Base-by-base conservation (phyloP, 371 early-diverging fungal genomes). In the Saksenaea oblongispora region DNA sequence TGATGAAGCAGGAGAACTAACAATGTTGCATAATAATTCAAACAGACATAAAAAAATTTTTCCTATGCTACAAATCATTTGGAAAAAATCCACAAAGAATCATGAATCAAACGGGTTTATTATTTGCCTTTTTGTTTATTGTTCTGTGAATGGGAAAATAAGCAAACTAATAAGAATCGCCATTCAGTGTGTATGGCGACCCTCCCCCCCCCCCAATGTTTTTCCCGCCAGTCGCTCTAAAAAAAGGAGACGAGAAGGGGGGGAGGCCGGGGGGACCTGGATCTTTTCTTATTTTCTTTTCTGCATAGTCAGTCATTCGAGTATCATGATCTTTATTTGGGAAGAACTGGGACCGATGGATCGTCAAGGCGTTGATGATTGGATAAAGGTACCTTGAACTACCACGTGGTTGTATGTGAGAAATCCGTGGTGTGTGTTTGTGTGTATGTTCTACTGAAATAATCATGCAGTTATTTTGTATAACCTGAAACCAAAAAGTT, bases 391-490 rank as follows among this genome's bases (percentile, higher is more conserved):
- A 39, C 39, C 10, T 39, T 39, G 31, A 31, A 31, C 31, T 31
- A 31, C 31, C 31, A 39, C 39, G 39, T 39, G 39, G 39, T 14
- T 39, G 5, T 11, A 14, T 39, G 39, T 39, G 39, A 39, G 39
- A 39, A 39, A 39, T 1, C 3, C n/a, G 39, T 31, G 31, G 31
- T 31, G 31, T 31, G 31, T 31, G 31, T 31, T 2, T 31, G 31
- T 31, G 31, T 31, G 31, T 31, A 7, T 22, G 51, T 47, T 5
- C 9, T 47, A 47, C 51, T 47, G 2, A 47, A 47, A 47, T 47
- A 47, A 47, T 47, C 51, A 47, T 47, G 51, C 51, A 47, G 51
- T 47, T 22, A 22, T 47, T 22, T 47, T 47, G 51, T 47, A 47
- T 47, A 47, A 47, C 51, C 5, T 47, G 22, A 47, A 47, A 24